Conservation (phyloP, 2,329 filamentous ascomycete genomes). For the Xylaria sp. region DNA sequence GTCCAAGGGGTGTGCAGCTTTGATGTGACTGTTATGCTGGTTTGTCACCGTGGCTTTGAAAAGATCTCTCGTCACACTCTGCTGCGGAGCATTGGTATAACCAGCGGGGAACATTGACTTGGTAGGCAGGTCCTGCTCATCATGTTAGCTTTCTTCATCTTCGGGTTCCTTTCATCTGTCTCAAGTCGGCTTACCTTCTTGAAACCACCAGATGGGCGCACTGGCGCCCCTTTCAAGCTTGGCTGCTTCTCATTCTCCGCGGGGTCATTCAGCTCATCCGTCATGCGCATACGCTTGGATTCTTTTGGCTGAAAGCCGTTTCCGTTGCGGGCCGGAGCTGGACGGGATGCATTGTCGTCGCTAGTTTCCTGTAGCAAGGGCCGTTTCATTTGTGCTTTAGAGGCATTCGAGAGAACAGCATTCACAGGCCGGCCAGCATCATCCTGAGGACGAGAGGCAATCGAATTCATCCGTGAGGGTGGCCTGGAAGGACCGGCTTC, state of each 20-base stretch:
- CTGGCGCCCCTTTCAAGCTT: slow-evolving; percentile 82
- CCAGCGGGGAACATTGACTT: slow-evolving; percentile 71
- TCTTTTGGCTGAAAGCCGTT: slow-evolving; percentile 76
- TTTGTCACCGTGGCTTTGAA: slow-evolving; percentile 74
- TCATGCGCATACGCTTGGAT: slow-evolving; percentile 81
- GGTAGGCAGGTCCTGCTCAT: slow-evolving; percentile 65
- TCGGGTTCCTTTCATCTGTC: background rate
- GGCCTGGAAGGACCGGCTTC: slow-evolving; percentile 56
- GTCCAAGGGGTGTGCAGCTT: slow-evolving; percentile 76
- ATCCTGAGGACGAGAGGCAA: slow-evolving; percentile 64
- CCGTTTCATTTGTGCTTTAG: slow-evolving; percentile 80
- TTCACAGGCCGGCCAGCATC: slow-evolving; percentile 71
- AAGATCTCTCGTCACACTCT: slow-evolving; percentile 64
- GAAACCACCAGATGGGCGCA: slow-evolving; percentile 77
- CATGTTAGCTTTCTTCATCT: slow-evolving; percentile 50
- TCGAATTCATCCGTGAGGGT: slow-evolving; percentile 68
- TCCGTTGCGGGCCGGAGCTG: slow-evolving; percentile 61
- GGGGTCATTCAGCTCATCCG: slow-evolving; percentile 76
- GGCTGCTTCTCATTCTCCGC: slow-evolving; percentile 68
- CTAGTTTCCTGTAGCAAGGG: slow-evolving; percentile 73
- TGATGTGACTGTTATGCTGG: slow-evolving; percentile 73
- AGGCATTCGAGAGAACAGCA: slow-evolving; percentile 68
- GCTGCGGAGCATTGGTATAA: slow-evolving; percentile 69
- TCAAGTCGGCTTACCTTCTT: slow-evolving; percentile 69
- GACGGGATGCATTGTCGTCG: slow-evolving; percentile 64